Evolutionary conservation across 148 eudicot species (phyloP), one percentile per base, ranked within the genome.

Genomic region (Chenopodium album): DNA sequence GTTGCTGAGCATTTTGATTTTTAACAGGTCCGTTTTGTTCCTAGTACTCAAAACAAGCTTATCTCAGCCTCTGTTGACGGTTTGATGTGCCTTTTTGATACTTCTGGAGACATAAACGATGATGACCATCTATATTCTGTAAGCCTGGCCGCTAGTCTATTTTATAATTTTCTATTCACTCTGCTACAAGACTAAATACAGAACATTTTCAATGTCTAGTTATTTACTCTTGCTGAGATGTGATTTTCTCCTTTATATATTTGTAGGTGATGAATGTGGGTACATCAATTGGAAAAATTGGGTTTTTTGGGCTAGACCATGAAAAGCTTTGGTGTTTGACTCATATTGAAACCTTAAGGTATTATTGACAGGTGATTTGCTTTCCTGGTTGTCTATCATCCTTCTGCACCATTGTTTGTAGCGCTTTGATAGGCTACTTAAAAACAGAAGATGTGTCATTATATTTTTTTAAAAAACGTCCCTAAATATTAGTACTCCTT

Each of bases 41-140:
- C 98, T 75, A 91, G 89, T 73, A 82, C 91, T 85, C 86, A 83
- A 77, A 92, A 87, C 85, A 96, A 94, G 90, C 98, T 96, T 82
- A 74, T 96, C 16, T 94, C 99, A 46, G 95, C 99, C 28, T 96
- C 98, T 71, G 92, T 94, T 59, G 99, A 96, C 88, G 99, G 99
- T 68, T 87, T 96, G 81, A 87, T 96, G 86, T 96, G 99, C 80
- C 88, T 88, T 68, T 96, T 94, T 87, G 99, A 96, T 82, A 90
- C 98, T 47, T 75, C 89, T 66, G 94, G 97, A 70, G 89, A 87
- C 71, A 88, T 96, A 84, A 89, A 94, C 76, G 99, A 96, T 11
- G 98, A 96, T 70, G 98, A 96, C 84, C 88, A 94, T 88, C 85
- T 96, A 78, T 86, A 89, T 77, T 94, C 99, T 13, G 99, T 94